Base-by-base conservation (phyloP, 768 basidiomycete genomes). In the Suillus americanus region DNA sequence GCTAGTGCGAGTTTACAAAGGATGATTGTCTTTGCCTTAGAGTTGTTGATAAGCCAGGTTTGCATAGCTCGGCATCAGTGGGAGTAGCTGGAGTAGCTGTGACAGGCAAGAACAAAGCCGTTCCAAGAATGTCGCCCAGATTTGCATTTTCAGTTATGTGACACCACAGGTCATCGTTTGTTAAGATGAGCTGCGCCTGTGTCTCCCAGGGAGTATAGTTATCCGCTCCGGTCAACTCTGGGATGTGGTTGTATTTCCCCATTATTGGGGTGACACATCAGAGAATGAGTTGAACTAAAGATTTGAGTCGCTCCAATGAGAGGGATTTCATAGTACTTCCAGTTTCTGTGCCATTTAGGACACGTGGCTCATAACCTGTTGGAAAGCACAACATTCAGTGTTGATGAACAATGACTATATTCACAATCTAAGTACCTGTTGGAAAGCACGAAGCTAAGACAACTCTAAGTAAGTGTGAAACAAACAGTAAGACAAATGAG, bases 241-340 rank as follows among this genome's bases (percentile, higher is more conserved):
- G 60, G 12, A 69, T 69, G 12, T 69, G 65, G n/a, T 69, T 46
- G 8, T 50, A 63, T 60, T 69, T 69, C 3, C 37, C 60, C 37
- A 59, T 67, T 33, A 30, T 35, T 20, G 2, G 30, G 30, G 18
- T 6, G 46, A 46, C n/a, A 0, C n/a, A n/a, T 46, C 46, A 46
- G 46, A 46, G 46, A 46, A n/a, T 8, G 45, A 46, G 20, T n/a
- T 23, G n/a, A 46, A 46, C 4, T 45, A 10, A 43, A n/a, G 43
- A 45, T 5, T 45, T 46, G 46, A 46, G 46, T 46, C 8, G n/a
- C 3, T 18, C 3, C 28, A 18, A 53, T 0, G 0, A 30, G 51
- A 53, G 53, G 33, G 33, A 54, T 4, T 53, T 35, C 20, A 5
- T 54, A 33, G 30, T 33, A 30, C 10, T 46, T 46, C 46, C 46